Evolutionary conservation across 75 land plant genomes (phyloP).

Genomic region (Pseudotsuga menziesii): DNA sequence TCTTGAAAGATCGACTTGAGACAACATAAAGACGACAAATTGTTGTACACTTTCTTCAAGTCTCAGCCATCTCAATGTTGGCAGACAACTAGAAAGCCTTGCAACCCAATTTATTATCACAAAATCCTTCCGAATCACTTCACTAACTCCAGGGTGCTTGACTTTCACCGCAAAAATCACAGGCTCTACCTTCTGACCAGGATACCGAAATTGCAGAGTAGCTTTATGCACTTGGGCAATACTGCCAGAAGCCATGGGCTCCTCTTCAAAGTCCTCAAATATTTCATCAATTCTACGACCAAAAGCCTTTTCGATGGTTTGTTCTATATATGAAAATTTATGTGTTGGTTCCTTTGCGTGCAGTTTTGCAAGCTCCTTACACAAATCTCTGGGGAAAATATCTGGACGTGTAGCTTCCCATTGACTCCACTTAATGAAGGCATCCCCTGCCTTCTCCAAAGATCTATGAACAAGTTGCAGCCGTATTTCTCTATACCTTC

Average conservation of each 20-base stretch:
- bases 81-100: conserved; percentile 45
- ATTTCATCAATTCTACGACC: conserved; percentile 66
- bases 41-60: conserved; percentile 85
- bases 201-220: conserved; percentile 38
- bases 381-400: conserved; percentile 74
- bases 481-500: conserved; percentile 51
- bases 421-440: conserved; percentile 94
- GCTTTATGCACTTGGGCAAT: conserved; percentile 84
- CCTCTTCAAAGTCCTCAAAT: conserved; percentile 81
- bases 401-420: conserved; percentile 93
- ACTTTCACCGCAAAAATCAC: conserved; percentile 79
- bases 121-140: conserved; percentile 74
- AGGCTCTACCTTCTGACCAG: conserved; percentile 45
- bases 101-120: conserved; percentile 63
- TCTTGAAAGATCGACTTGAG: conserved; percentile 86
- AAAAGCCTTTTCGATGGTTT: conserved; percentile 65
- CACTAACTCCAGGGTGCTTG: conserved; percentile 86
- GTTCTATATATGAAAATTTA: conserved; percentile 38
- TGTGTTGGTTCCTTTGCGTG: conserved; percentile 83
- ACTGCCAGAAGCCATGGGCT: conserved; percentile 89
- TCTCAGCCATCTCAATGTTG: conserved; percentile 60
- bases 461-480: conserved; percentile 48
- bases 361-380: conserved; percentile 58
- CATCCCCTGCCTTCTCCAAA: conserved; percentile 76
- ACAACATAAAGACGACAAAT: conserved; percentile 82